A percentile compares a stretch with the other conserved stretches of the same genome.
Evolutionary conservation across 2,329 filamentous ascomycete species (phyloP).

Genomic region (Colletotrichum tropicicola): DNA sequence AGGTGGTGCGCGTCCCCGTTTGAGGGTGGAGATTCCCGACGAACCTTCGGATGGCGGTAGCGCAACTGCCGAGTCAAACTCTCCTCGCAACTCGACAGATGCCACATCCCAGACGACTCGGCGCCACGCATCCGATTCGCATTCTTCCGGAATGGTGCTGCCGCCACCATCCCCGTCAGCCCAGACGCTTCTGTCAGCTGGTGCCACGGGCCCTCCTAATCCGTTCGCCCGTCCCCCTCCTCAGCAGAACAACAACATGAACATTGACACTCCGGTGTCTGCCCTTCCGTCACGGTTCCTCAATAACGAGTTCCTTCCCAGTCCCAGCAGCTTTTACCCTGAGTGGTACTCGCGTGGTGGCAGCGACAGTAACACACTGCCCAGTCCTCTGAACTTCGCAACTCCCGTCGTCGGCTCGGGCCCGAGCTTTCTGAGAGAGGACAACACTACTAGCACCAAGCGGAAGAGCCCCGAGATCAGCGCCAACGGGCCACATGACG

Average conservation of each 20-base stretch:
- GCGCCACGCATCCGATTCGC: constrained; percentile 59
- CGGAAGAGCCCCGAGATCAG: constrained; percentile 65
- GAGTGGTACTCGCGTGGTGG: constrained; percentile 83
- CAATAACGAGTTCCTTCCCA: constrained; percentile 85
- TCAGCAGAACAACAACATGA: constrained; percentile 66
- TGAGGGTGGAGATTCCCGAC: constrained; percentile 95
- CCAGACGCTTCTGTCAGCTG: constrained; percentile 85
- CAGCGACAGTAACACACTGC: constrained; percentile 83
- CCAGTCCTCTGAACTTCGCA: constrained; percentile 91
- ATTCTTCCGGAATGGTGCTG: constrained; percentile 75
- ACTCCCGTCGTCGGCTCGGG: constrained; percentile 76
- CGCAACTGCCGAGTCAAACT: constrained; percentile 76
- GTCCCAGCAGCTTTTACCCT: constrained; percentile 90
- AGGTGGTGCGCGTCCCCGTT: constrained; percentile 77
- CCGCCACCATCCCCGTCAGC: constrained; percentile 94
- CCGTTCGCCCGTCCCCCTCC: constrained; percentile 91
- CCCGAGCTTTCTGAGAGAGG: constrained; percentile 70
- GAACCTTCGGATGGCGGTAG: constrained; percentile 83
- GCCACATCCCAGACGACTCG: constrained; percentile 64
- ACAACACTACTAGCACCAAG: constrained; percentile 52
- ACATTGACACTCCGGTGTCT: constrained; percentile 80
- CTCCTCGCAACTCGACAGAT: constrained; percentile 68
- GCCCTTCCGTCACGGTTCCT: constrained; percentile 93
- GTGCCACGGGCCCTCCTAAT: constrained; percentile 91
- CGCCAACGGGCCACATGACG: constrained; percentile 49